Conservation (phyloP, 2,329 filamentous ascomycete genomes). For the Myriosclerotinia scirpicola region DNA sequence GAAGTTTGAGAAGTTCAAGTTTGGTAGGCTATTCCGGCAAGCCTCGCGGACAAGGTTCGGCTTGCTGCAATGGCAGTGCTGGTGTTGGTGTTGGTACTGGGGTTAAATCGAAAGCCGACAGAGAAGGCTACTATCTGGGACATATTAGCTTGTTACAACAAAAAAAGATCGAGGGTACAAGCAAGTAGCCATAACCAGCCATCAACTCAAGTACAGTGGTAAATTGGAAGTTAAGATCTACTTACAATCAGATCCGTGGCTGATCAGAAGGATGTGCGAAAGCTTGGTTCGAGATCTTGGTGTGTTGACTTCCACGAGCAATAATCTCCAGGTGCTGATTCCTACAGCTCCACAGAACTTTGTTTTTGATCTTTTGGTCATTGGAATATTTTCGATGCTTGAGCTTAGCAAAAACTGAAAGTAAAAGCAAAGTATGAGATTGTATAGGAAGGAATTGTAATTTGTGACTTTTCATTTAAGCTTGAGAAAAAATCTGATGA, state of each 20-base stretch:
- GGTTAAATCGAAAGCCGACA: not conserved
- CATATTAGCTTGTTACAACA: not conserved
- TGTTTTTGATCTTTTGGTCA: not conserved
- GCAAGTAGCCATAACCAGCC: not conserved
- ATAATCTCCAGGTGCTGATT: too few species aligned
- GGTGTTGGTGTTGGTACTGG: not conserved
- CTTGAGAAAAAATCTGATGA: not conserved
- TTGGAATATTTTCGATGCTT: not conserved
- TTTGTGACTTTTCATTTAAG: not conserved
- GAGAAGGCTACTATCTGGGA: not conserved
- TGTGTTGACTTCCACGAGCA: too few species aligned
- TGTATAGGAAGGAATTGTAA: not conserved
- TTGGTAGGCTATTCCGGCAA: slow-evolving; percentile 61
- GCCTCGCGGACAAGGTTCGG: slow-evolving; percentile 54
- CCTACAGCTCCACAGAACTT: too few species aligned
- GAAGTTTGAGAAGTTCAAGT: slow-evolving; percentile 54
- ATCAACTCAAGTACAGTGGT: not conserved
- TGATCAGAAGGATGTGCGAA: not conserved
- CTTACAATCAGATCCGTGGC: not conserved
- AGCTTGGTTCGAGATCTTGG: too few species aligned
- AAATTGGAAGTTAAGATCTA: not conserved
- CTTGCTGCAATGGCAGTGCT: not conserved
- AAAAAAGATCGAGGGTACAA: not conserved
- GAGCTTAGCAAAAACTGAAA: not conserved
- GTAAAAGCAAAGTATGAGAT: too few species aligned